A percentile compares a stretch with the other conserved stretches of the same genome.
phyloP scores from a whole-genome alignment of 2,329 filamentous ascomycete genomes.

The Fusarium sp. region DNA sequence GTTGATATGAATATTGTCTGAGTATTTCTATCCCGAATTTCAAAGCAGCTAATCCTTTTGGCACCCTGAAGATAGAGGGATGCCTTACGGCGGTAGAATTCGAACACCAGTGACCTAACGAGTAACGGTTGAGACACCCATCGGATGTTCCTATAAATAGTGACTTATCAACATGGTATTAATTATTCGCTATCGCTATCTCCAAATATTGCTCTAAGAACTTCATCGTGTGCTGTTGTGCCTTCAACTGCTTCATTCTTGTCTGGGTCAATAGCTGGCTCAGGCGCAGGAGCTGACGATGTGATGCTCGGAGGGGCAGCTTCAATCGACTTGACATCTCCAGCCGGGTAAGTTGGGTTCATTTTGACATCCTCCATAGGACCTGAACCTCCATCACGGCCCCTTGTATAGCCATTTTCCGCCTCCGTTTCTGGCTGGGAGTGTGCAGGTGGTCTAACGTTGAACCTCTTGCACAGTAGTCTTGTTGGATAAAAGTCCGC shows the following conservation, averaged over 20 bases:
- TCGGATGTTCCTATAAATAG: neutral
- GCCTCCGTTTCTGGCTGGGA: constrained; percentile 66
- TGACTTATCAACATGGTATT: constrained; percentile 7
- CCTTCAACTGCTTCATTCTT: constrained; percentile 77
- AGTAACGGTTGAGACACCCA: neutral
- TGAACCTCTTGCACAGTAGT: constrained; percentile 94
- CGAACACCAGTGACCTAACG: neutral
- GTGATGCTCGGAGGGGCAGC: constrained; percentile 8
- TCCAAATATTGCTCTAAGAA: constrained; percentile 94
- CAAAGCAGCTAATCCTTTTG: too few relatives aligned
- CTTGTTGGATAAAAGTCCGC: constrained; percentile 83
- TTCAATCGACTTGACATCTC: constrained; percentile 36
- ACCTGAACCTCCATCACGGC: constrained; percentile 13
- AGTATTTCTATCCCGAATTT: too few relatives aligned
- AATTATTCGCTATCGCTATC: constrained; percentile 78
- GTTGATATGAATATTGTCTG: too few relatives aligned
- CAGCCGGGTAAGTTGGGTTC: constrained; percentile 8
- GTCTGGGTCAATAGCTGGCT: constrained; percentile 70
- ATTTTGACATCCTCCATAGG: constrained; percentile 32
- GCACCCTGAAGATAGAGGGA: too few relatives aligned
- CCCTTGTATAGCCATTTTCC: constrained; percentile 44
- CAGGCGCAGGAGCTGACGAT: constrained; percentile 18
- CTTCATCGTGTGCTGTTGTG: constrained; percentile 79
- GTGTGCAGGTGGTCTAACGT: constrained; percentile 81
- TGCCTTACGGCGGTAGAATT: neutral